A percentile compares a stretch with the other conserved stretches of the same genome.
Evolutionary conservation across 1,284 basidiomycete species (phyloP).

Genomic region (Cryptococcus sp.): DNA sequence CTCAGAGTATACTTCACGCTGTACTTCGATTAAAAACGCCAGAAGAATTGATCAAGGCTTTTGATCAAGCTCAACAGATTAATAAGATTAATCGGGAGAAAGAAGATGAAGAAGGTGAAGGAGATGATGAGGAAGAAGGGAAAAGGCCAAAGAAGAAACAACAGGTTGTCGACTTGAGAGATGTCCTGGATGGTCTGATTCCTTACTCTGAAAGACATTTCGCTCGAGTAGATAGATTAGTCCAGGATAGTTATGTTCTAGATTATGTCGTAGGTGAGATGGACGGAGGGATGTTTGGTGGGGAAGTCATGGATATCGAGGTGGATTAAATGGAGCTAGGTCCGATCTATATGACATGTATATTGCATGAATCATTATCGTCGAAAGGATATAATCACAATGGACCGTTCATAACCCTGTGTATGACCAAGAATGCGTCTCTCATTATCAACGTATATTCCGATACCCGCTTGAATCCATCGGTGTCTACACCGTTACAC

Average conservation of each 20-base stretch:
- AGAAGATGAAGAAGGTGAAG: conserved; percentile 14
- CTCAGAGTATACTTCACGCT: conserved; percentile 79
- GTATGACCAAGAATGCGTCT: no score
- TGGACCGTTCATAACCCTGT: no score
- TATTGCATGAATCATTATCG: not conserved
- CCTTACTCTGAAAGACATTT: conserved; percentile 94
- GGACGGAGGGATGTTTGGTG: conserved; percentile 57
- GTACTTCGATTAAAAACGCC: conserved; percentile 70
- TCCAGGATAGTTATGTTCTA: conserved; percentile 89
- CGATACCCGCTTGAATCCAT: not conserved
- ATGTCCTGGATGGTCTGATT: conserved; percentile 76
- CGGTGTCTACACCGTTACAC: not conserved
- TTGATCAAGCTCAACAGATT: conserved; percentile 45
- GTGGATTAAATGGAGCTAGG: not conserved
- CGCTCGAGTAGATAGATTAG: conserved; percentile 71
- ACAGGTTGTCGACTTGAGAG: conserved; percentile 53
- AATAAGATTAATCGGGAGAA: conserved; percentile 10
- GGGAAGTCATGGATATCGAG: conserved; percentile 36
- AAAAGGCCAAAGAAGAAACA: conserved; percentile 20
- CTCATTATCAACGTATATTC: no score
- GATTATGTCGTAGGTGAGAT: conserved; percentile 90
- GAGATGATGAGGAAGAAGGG: conserved; percentile 22
- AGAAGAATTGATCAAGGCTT: conserved; percentile 69
- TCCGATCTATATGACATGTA: not conserved
- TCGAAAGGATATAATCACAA: not conserved